Evolutionary conservation across 257 asterid genomes (phyloP).

Genomic region (Primulina tabacum): DNA sequence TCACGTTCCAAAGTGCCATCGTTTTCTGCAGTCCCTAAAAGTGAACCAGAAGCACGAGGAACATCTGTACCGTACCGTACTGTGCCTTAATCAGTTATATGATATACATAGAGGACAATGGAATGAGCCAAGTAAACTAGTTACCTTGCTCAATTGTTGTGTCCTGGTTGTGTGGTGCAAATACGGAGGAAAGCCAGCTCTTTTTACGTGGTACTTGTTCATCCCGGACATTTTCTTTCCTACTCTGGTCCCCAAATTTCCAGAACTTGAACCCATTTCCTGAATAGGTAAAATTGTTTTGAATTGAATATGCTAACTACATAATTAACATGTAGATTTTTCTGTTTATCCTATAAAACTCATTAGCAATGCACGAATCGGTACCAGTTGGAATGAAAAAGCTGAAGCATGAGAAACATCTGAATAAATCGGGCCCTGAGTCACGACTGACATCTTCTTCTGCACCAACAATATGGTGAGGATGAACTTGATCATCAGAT

Average conservation of each 20-base stretch:
- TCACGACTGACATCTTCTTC: constrained; percentile 38
- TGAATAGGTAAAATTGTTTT: constrained; percentile 28
- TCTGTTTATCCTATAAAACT: background rate
- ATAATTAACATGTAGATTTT: background rate
- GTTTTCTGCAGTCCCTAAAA: constrained; percentile 8
- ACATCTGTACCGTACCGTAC: background rate
- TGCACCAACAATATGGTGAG: background rate
- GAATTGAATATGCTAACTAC: constrained; percentile 5
- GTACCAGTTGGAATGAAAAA: constrained; percentile 76
- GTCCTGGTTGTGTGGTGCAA: constrained; percentile 43
- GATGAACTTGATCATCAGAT: constrained; percentile 29
- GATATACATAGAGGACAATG: background rate
- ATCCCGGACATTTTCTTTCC: constrained; percentile 28
- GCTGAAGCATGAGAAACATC: constrained; percentile 93
- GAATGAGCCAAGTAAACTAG: constrained; percentile 8
- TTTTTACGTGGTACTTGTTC: constrained; percentile 37
- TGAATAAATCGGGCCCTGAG: constrained; percentile 59
- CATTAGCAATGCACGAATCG: constrained; percentile 1
- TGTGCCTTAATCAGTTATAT: background rate
- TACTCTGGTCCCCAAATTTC: constrained; percentile 38
- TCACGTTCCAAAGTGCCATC: background rate
- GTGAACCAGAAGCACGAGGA: constrained; percentile 20
- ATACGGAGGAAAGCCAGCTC: constrained; percentile 59
- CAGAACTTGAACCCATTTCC: constrained; percentile 58
- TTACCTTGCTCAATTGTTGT: constrained; percentile 53